Base-by-base conservation (phyloP, 202 grass and related monocot species). In the Miscanthus sacchariflorus region DNA sequence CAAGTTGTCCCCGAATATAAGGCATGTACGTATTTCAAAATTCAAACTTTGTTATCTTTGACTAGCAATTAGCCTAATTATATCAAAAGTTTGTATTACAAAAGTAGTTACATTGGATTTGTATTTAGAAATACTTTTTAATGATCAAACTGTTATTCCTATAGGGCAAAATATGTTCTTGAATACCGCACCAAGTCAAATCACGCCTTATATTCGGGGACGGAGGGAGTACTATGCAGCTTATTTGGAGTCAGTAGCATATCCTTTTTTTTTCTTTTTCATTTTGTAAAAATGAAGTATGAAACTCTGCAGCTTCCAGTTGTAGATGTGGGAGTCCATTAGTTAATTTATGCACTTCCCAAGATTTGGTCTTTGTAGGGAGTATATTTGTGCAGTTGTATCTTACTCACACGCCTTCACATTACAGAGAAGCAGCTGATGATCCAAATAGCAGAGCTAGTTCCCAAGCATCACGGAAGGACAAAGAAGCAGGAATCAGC, bases 381-480 rank as follows among this genome's bases (percentile, higher is more conserved):
- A 23, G 42, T 64, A 72, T 89, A 63, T 63, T 18, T 81, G 17
- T 73, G 42, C 36, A 63, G 11, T 63, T 83, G 8, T 68, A 68
- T 86, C 84, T 52, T 80, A 85, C 35, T 89, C 64, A 87, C 65
- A 78, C 45, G 11, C 15, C 21, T 71, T 78, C 19, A 64, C 61
- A 72, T 86, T 85, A 72, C 90, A 95, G 96, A 92, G 85, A 98
- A 98, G 76, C 88, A 93, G 70, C 81, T 98, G 76, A 90, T 95
- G 96, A 77, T 95, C 81, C 89, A 89, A 88, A 70, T 98, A 70
- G 93, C 93, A 70, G 96, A 93, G 87, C 76, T 98, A 74, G 90
- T 98, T 69, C 96, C 96, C 40, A 98, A 98, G 85, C 93, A 98
- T 82, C 93, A 91, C 50, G 96, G 93, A 72, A 98, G 93, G 87